Evolutionary conservation across 208 protist genomes (phyloP), one percentile per base, ranked within the genome.

Genomic region (Leishmania gerbilli): DNA sequence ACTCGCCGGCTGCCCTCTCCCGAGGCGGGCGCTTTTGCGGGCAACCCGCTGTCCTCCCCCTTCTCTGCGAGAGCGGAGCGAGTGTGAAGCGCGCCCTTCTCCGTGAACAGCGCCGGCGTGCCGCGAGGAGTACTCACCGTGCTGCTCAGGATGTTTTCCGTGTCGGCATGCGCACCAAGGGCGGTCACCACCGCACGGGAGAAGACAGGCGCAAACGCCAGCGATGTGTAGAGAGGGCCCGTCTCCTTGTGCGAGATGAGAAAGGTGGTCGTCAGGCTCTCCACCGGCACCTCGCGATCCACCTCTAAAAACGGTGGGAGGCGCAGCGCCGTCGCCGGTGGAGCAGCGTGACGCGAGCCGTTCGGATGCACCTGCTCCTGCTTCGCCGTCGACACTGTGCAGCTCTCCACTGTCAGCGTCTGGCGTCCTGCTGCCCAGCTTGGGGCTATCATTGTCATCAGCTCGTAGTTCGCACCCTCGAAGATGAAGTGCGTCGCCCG

Each of bases 161-260:
- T 83, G 74, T 94, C 89, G 8, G 89, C 85, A 58, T 90, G 81
- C 19, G 87, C 78, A 2, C 83, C 89, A 47, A 84, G 60, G 68
- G 84, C 82, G 24, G 71, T 74, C 27, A 89, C 82, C 51, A 82
- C 78, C 0, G 82, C 72, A n/a, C 82, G 89, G 58, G 84, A 87
- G 74, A 95, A 94, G 11, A 92, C 90, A 21, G 92, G 92, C 5
- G 92, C 92, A 45, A 94, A 94, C 74, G 88, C 90, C 7, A 95
- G 86, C n/a, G 90, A 91, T 31, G 90, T 93, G 84, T 95, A 95
- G 24, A 94, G 88, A 45, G 90, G 88, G 7, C 90, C 92, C 31
- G 87, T 94, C 79, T 94, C 89, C 40, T 62, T 53, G 80, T 94
- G 92, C 0, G 90, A 90, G 53, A 95, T 92, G 64, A 94, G 84